A percentile compares a stretch with the other conserved stretches of the same genome.
These are phyloP conservation scores for Pleomassaria siparia DNA, from an alignment of 2,329 filamentous ascomycete genomes.

Conservation along the genomic window DNA sequence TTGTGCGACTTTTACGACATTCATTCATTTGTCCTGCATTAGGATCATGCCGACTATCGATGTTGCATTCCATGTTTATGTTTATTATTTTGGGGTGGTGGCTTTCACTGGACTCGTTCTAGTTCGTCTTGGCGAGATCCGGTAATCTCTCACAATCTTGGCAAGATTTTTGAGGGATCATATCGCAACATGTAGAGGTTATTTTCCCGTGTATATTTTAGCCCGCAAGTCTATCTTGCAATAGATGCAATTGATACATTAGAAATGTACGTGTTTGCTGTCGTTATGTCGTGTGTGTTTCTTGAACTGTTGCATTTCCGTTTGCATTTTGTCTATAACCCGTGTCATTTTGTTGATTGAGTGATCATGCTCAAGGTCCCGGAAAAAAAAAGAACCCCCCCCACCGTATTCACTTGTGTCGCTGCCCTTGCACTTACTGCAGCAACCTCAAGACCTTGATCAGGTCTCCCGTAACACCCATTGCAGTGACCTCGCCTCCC, in stretches of 20 bases:
- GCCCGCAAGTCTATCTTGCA: too few relatives aligned
- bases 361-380: too few relatives aligned
- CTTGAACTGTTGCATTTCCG: too few relatives aligned
- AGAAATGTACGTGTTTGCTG: too few relatives aligned
- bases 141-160: neutral
- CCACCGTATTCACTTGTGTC: too few relatives aligned
- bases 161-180: neutral
- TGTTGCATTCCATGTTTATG: neutral
- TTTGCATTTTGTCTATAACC: too few relatives aligned
- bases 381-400: too few relatives aligned
- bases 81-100: neutral
- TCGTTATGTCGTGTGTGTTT: too few relatives aligned
- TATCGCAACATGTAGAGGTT: neutral
- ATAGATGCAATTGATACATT: too few relatives aligned
- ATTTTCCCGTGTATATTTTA: too few relatives aligned
- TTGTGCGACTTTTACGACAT: neutral
- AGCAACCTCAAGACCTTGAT: conserved; percentile 83
- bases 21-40: neutral
- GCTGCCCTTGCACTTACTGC: conserved; percentile 42
- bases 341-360: too few relatives aligned
- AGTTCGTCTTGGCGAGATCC: neutral
- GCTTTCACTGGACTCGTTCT: neutral
- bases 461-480: conserved; percentile 94
- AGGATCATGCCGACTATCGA: neutral
- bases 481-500: conserved; percentile 92